phyloP scores from a whole-genome alignment of 345 rosid species.

The Geranium rotundifolium region DNA sequence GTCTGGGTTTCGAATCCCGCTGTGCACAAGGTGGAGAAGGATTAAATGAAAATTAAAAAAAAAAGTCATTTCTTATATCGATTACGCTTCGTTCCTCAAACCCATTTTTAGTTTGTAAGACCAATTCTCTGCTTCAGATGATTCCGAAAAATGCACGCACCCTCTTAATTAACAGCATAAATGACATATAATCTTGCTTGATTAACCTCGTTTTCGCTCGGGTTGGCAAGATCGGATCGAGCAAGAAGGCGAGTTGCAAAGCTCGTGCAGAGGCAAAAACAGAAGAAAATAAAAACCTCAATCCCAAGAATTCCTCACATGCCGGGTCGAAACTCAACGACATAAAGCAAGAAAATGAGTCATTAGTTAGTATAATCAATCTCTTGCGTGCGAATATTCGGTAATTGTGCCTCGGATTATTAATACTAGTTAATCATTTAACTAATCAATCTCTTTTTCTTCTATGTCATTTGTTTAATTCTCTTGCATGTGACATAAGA shows the following conservation, averaged over 20 bases:
- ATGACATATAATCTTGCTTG: too few relatives aligned
- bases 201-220: too few relatives aligned
- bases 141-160: too few relatives aligned
- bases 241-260: constrained; percentile 5
- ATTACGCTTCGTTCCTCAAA: too few relatives aligned
- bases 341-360: constrained; percentile 8
- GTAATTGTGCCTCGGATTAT: constrained; percentile 19
- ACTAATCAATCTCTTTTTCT: constrained; percentile 23
- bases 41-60: too few relatives aligned
- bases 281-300: constrained; percentile 11
- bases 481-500: constrained; percentile 33
- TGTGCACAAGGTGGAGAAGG: too few relatives aligned
- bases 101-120: too few relatives aligned
- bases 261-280: constrained; percentile 7
- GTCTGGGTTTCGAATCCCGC: too few relatives aligned
- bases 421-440: constrained; percentile 25
- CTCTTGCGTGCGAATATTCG: constrained; percentile 66
- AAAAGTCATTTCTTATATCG: too few relatives aligned
- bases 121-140: too few relatives aligned
- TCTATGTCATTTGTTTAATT: constrained; percentile 11
- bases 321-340: constrained; percentile 28
- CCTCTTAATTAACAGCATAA: too few relatives aligned
- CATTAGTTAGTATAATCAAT: not conserved
- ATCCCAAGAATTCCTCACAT: constrained; percentile 59
- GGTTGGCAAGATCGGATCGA: constrained; percentile 16